These are phyloP conservation scores for Colletotrichum gloeosporioides DNA, from an alignment of 2,329 filamentous ascomycete genomes.

Conservation along the genomic window DNA sequence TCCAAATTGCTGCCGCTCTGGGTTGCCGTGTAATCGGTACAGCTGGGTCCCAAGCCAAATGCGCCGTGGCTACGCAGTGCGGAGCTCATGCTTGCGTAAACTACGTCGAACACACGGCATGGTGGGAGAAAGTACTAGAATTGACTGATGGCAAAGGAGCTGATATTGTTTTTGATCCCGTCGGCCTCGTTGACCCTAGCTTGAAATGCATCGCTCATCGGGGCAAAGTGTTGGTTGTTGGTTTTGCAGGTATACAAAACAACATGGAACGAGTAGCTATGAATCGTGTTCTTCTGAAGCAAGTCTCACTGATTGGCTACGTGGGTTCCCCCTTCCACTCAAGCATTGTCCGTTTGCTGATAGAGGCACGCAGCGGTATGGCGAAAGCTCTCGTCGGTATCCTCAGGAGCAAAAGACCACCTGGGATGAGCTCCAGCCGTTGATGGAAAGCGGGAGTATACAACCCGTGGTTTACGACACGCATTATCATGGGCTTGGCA, in stretches of 20 bases:
- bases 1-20: slow-evolving; percentile 57
- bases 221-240: slow-evolving; percentile 60
- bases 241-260: slow-evolving; percentile 60
- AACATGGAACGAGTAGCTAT: slow-evolving; percentile 59
- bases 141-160: slow-evolving; percentile 55
- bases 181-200: slow-evolving; percentile 60
- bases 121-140: slow-evolving; percentile 56
- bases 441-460: slow-evolving; percentile 52
- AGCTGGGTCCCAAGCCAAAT: slow-evolving; percentile 52
- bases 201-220: slow-evolving; percentile 59
- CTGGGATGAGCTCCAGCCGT: slow-evolving; percentile 54
- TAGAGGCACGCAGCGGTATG: slow-evolving; percentile 51
- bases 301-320: slow-evolving; percentile 59
- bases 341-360: background rate
- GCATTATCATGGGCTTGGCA: slow-evolving; percentile 53
- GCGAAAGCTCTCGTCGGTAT: slow-evolving; percentile 57
- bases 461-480: slow-evolving; percentile 55
- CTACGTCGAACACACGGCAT: slow-evolving; percentile 39
- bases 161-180: slow-evolving; percentile 63
- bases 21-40: slow-evolving; percentile 61
- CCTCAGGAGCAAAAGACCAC: slow-evolving; percentile 51
- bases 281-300: slow-evolving; percentile 60
- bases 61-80: slow-evolving; percentile 38
- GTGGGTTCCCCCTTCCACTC: slow-evolving; percentile 31
- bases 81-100: slow-evolving; percentile 49